Evolutionary conservation across 2,329 filamentous ascomycete genomes (phyloP), one percentile per base, ranked within the genome.

Genomic region (Emericellopsis atlantica): DNA sequence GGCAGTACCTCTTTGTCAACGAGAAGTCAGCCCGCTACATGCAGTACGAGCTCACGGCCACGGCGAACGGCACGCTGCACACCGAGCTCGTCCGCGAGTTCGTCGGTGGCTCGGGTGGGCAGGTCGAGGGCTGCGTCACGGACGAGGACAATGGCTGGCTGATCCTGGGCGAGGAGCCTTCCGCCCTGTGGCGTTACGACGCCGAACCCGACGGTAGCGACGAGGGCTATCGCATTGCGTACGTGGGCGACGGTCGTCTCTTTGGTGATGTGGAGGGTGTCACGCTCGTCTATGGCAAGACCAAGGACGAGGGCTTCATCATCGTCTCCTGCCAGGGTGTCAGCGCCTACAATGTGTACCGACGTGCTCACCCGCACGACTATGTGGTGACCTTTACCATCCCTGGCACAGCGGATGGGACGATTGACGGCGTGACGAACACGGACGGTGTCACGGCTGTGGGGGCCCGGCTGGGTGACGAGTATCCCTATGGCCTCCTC

Each of bases 1-100:
- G 66, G 46, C 65, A 72, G 32, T 72, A 72, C 42, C 62, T 74
- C 18, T 74, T 74, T 40, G 69, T 73, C 44, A 74, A 74, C 46
- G 64, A 66, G 39, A 74, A 74, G 46, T 61, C 66, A 0, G 66
- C 69, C 1, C 56, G 65, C n/a, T 74, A 73, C 45, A 62, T 74
- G 0, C 70, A 74, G 48, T 74, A 68, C 44, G 67, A 72, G 43
- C 53, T 74, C 2, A 62, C 62, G 0, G 55, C 64, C 0, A 56
- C 57, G 5, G 26, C 54, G 4, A 54, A 67, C 24, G 62, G 62
- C 6, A 60, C 60, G 1, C 59, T 74, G 1, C 49, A 63, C 26
- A 70, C 67, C 0, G 59, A 53, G 0, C 61, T 75, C 1, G 67
- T 74, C 2, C 62, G 70, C n/a, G 61, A 64, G 32, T 74, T 74